These are phyloP conservation scores for Saccharomycopsis sp. DNA, from an alignment of 805 yeast genomes.

Conservation along the genomic window DNA sequence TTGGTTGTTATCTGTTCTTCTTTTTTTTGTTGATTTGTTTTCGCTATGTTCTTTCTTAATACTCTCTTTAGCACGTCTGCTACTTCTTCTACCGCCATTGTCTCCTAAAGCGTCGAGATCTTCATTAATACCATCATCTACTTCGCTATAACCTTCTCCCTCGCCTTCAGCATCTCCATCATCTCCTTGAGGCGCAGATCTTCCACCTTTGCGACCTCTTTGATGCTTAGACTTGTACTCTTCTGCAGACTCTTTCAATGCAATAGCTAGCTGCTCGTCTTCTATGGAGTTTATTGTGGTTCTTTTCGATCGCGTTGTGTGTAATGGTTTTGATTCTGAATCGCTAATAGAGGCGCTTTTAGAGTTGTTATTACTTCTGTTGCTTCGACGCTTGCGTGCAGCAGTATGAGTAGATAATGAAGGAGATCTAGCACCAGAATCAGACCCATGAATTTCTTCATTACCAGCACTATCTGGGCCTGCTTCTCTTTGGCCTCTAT, in stretches of 20 bases:
- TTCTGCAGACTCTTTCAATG: slow-evolving; percentile 50
- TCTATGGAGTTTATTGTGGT: slow-evolving; percentile 25
- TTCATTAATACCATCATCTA: neutral
- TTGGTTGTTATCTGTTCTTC: neutral
- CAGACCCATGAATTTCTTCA: neutral
- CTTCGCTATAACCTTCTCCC: neutral
- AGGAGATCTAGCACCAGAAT: neutral
- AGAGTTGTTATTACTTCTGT: neutral
- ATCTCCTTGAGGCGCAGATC: slow-evolving; percentile 14
- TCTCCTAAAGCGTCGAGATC: slow-evolving; percentile 3
- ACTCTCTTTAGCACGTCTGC: neutral
- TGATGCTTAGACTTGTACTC: slow-evolving; percentile 33
- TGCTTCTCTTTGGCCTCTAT: slow-evolving; percentile 22
- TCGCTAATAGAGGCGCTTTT: neutral
- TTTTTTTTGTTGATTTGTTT: neutral
- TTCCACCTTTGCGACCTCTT: slow-evolving; percentile 23
- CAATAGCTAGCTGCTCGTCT: slow-evolving; percentile 28
- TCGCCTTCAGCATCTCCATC: slow-evolving; percentile 8
- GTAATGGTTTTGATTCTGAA: slow-evolving; percentile 21
- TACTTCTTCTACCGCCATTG: neutral
- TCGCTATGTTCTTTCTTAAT: slow-evolving; percentile 3
- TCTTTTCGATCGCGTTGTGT: slow-evolving; percentile 38
- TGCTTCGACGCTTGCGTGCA: neutral
- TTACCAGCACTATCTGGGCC: neutral
- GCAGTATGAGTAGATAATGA: neutral